phyloP scores from a whole-genome alignment of 176 grass and related monocot species.

The Elaeis guineensis region DNA sequence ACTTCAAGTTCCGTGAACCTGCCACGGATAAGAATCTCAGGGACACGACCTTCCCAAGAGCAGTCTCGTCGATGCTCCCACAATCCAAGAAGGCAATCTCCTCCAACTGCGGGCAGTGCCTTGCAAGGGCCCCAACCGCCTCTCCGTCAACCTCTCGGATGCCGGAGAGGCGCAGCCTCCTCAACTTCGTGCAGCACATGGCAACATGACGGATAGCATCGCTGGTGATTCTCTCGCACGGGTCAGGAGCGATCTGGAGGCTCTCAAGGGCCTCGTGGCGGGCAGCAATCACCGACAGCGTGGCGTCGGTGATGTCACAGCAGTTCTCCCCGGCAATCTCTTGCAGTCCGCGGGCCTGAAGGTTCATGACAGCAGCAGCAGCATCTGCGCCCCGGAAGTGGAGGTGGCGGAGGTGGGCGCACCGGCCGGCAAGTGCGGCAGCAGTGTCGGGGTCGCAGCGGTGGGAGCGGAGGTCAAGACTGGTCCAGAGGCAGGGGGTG shows the following conservation, averaged over 20 bases:
- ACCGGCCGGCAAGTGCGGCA: constrained; percentile 54
- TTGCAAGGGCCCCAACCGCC: constrained; percentile 61
- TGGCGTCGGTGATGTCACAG: constrained; percentile 67
- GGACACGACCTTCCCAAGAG: constrained; percentile 51
- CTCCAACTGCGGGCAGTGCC: constrained; percentile 53
- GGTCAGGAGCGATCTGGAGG: constrained; percentile 78
- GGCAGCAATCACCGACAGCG: constrained; percentile 73
- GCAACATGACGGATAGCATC: constrained; percentile 85
- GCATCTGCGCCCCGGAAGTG: constrained; percentile 57
- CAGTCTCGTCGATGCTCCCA: constrained; percentile 54
- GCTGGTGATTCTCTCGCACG: constrained; percentile 56
- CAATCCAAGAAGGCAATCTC: constrained; percentile 87
- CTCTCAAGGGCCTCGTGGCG: constrained; percentile 78
- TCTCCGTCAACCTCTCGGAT: constrained; percentile 58
- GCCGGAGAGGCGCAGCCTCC: constrained; percentile 64
- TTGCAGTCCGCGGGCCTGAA: constrained; percentile 46
- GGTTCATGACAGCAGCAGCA: constrained; percentile 33
- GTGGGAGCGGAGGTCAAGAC: constrained; percentile 84
- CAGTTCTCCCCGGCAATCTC: constrained; percentile 81
- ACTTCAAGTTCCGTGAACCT: constrained; percentile 72
- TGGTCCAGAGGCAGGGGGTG: constrained; percentile 69
- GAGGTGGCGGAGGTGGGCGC: constrained; percentile 42
- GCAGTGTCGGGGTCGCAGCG: constrained; percentile 38
- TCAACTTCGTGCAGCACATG: constrained; percentile 65
- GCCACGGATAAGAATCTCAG: constrained; percentile 79